phyloP scores from a whole-genome alignment of 2,329 filamentous ascomycete genomes.

The Huntiella abstrusa region DNA sequence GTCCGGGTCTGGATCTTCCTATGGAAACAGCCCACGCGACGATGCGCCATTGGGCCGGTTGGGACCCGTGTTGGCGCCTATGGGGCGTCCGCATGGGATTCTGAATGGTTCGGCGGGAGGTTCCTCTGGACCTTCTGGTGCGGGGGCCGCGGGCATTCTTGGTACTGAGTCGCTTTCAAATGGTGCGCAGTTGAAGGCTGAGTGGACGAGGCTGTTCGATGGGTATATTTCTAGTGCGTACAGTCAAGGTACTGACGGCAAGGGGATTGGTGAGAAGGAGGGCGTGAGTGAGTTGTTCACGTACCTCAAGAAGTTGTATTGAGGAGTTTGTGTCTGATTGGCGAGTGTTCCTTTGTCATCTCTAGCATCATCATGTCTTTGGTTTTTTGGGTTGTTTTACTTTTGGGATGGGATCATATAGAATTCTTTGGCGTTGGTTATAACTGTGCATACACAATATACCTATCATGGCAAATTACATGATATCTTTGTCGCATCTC shows the following conservation, averaged over 20 bases:
- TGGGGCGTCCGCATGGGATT: constrained; percentile 5
- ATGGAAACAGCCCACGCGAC: constrained; percentile 4
- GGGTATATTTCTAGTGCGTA: constrained; percentile 18
- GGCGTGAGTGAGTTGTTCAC: constrained; percentile 6
- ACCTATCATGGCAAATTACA: too few species aligned
- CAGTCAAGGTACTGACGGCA: constrained; percentile 1
- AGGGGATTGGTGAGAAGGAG: constrained; percentile 1
- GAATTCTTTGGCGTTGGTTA: too few species aligned
- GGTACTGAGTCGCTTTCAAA: constrained; percentile 18
- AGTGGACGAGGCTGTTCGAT: constrained; percentile 31
- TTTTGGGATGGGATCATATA: neutral
- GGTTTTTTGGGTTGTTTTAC: neutral
- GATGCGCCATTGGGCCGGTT: constrained; percentile 1
- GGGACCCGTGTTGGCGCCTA: constrained; percentile 7
- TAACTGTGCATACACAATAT: too few species aligned
- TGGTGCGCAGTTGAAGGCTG: constrained; percentile 30
- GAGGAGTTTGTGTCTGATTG: neutral
- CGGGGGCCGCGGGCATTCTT: constrained; percentile 8
- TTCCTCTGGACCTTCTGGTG: constrained; percentile 7
- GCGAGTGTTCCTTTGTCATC: neutral
- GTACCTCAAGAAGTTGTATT: constrained; percentile 7
- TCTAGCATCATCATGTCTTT: neutral
- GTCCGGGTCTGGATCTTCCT: neutral
- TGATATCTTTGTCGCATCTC: too few species aligned
- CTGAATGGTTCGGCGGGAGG: constrained; percentile 6